phyloP scores from a whole-genome alignment of 1,139 yeast genomes.

The Hyphopichia burtonii region DNA sequence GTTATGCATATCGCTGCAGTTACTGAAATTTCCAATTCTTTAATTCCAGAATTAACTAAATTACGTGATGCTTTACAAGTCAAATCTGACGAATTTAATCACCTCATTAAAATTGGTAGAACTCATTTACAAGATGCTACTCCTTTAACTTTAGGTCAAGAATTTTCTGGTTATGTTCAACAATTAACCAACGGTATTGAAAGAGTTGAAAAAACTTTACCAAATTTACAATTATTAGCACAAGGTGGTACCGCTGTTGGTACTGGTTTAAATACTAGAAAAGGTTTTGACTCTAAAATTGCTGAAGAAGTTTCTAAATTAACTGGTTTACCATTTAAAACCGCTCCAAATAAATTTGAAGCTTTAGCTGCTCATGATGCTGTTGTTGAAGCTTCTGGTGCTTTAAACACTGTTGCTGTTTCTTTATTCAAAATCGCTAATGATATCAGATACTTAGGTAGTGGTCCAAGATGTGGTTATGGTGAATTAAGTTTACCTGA shows the following conservation, averaged over 20 bases:
- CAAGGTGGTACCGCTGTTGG: constrained; percentile 99
- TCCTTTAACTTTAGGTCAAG: constrained; percentile 91
- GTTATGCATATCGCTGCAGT: constrained; percentile 98
- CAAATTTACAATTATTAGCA: constrained; percentile 72
- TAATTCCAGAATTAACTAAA: constrained; percentile 70
- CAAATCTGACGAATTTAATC: constrained; percentile 73
- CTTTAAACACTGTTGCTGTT: constrained; percentile 84
- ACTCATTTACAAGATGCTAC: constrained; percentile 97
- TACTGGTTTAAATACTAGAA: constrained; percentile 85
- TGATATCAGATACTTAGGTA: constrained; percentile 91
- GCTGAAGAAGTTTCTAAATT: constrained; percentile 72
- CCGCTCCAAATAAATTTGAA: constrained; percentile 96
- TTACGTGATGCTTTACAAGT: constrained; percentile 68
- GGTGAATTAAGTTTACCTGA: constrained; percentile 90
- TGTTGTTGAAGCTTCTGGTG: constrained; percentile 89
- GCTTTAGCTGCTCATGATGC: constrained; percentile 97
- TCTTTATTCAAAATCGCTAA: constrained; percentile 90
- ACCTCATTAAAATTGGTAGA: constrained; percentile 91
- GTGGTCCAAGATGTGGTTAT: constrained; percentile 97
- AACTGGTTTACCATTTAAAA: constrained; percentile 77
- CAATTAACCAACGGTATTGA: constrained; percentile 82
- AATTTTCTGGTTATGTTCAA: constrained; percentile 88
- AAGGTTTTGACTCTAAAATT: constrained; percentile 78
- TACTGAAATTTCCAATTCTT: constrained; percentile 65
- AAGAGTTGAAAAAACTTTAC: constrained; percentile 68